Evolutionary conservation across 805 yeast genomes (phyloP).

Genomic region (Candida chilensis): DNA sequence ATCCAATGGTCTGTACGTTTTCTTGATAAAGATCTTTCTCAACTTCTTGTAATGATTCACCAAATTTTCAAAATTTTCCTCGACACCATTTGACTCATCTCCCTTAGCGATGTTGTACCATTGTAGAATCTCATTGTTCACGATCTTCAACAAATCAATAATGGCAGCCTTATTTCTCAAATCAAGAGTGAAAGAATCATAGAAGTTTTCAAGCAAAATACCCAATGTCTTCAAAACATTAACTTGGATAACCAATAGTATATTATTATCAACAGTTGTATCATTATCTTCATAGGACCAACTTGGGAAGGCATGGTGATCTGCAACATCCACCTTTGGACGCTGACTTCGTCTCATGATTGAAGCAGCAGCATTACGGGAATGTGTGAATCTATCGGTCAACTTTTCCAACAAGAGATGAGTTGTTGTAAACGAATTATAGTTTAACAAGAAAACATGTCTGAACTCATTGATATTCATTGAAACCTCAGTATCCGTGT

Average conservation of each 20-base stretch:
- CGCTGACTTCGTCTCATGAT: constrained; percentile 18
- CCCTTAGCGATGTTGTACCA: constrained; percentile 24
- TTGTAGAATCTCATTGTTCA: constrained; percentile 56
- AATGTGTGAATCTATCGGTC: constrained; percentile 28
- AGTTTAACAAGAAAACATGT: constrained; percentile 29
- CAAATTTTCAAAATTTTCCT: constrained; percentile 22
- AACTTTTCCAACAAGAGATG: constrained; percentile 26
- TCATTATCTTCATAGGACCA: constrained; percentile 43
- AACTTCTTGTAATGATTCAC: constrained; percentile 50
- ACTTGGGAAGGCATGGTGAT: constrained; percentile 36
- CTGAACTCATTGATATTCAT: constrained; percentile 30
- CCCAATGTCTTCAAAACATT: constrained; percentile 74
- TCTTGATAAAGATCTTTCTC: constrained; percentile 62
- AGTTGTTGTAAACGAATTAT: constrained; percentile 28
- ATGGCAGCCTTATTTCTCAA: constrained; percentile 47
- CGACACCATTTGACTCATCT: constrained; percentile 9
- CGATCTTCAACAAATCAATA: constrained; percentile 53
- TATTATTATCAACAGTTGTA: constrained; percentile 49
- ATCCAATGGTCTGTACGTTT: constrained; percentile 54
- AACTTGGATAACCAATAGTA: constrained; percentile 69
- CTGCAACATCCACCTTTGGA: constrained; percentile 5
- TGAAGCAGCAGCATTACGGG: constrained; percentile 34
- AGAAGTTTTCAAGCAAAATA: constrained; percentile 64
- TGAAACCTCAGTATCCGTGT: constrained; percentile 13
- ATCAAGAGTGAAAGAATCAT: constrained; percentile 67